Percentiles rank a stretch among this genome's conserved stretches.
Conservation (phyloP, 257 asterid genomes). For the Rubia yunnanensis region DNA sequence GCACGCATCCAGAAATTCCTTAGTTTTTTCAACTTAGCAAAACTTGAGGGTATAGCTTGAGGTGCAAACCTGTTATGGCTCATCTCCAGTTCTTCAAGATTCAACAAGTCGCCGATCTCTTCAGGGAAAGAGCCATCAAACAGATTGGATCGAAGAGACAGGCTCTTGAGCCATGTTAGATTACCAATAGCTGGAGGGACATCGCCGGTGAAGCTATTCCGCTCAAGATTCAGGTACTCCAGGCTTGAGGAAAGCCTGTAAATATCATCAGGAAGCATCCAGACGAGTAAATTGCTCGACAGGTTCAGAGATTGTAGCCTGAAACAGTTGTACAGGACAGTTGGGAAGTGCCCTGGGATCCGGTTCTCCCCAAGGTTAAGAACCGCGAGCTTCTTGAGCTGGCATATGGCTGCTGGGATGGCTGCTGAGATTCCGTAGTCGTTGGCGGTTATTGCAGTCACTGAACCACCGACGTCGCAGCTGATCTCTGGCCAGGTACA, state of each 20-base stretch:
- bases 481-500: slow-evolving; percentile 72
- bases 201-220: slow-evolving; percentile 53
- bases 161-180: slow-evolving; percentile 29
- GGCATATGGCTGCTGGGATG: slow-evolving; percentile 21
- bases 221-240: slow-evolving; percentile 24
- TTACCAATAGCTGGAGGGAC: slow-evolving; percentile 56
- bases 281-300: slow-evolving; percentile 38
- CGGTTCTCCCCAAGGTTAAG: slow-evolving; percentile 14
- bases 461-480: slow-evolving; percentile 39
- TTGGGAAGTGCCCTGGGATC: slow-evolving; percentile 20
- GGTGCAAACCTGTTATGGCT: slow-evolving; percentile 35
- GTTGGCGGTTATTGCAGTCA: slow-evolving; percentile 20
- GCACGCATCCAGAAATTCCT: slow-evolving; percentile 39
- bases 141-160: slow-evolving; percentile 22
- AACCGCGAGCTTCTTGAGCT: slow-evolving; percentile 20
- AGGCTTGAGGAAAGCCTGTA: slow-evolving; percentile 37
- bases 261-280: slow-evolving; percentile 48
- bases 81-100: slow-evolving; percentile 46
- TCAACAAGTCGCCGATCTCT: slow-evolving; percentile 45
- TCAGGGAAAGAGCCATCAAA: slow-evolving; percentile 50
- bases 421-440: slow-evolving; percentile 5
- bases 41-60: slow-evolving; percentile 49
- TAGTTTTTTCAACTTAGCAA: slow-evolving; percentile 44
- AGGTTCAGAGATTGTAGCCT: slow-evolving; percentile 44
- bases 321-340: slow-evolving; percentile 17